Evolutionary conservation across 495 filamentous ascomycete species (phyloP).

Genomic region (Tuber umbilicatum): DNA sequence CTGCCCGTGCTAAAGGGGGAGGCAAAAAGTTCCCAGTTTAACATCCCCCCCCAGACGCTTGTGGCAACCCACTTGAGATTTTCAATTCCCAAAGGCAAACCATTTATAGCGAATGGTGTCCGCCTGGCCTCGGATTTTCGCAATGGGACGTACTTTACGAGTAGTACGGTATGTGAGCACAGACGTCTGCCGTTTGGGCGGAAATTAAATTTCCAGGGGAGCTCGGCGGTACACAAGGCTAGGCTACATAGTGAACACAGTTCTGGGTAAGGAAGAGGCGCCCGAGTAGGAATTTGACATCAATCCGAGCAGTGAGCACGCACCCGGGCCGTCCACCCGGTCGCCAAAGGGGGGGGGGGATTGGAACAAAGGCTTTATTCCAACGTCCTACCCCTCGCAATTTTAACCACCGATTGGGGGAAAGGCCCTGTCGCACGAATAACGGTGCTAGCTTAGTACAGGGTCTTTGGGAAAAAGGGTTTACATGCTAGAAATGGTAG

Average conservation of each 20-base stretch:
- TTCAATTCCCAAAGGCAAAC: not conserved
- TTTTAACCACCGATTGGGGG: not conserved
- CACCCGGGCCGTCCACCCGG: not conserved
- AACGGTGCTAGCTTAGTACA: not conserved
- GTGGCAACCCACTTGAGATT: not conserved
- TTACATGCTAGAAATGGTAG: not conserved
- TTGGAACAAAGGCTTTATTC: not conserved
- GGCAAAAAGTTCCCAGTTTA: not conserved
- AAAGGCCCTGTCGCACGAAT: not conserved
- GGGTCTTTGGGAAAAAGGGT: not conserved
- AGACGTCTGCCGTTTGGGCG: not conserved
- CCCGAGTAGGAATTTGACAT: constrained; percentile 4
- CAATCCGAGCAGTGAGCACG: not conserved
- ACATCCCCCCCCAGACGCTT: not conserved
- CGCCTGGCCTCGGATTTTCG: not conserved
- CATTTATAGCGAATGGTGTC: not conserved
- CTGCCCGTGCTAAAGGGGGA: not conserved
- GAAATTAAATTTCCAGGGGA: constrained; percentile 2
- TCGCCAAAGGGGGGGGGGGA: not conserved
- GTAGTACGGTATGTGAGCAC: not conserved
- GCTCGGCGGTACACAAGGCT: not conserved
- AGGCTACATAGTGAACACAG: not conserved
- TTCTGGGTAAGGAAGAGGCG: not conserved
- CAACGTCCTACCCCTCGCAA: constrained; percentile 1
- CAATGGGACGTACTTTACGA: not conserved